Evolutionary conservation across 2,329 filamentous ascomycete species (phyloP).

Genomic region (Colletotrichum chrysophilum): DNA sequence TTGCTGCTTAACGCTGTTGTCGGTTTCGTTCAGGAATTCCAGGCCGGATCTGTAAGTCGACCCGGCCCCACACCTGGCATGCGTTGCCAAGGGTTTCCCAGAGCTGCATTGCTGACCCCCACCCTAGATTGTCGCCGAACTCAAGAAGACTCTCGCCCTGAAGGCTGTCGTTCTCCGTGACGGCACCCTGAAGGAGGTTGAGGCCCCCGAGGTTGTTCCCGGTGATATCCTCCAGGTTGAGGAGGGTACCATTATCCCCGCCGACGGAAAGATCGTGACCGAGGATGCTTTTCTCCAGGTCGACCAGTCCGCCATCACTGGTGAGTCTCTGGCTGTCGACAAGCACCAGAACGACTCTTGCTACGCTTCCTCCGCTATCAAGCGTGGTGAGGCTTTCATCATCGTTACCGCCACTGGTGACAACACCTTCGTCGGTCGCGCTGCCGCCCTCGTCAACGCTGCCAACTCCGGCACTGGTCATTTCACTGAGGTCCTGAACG

Average conservation of each 20-base stretch:
- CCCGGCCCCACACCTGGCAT: constrained; percentile 3
- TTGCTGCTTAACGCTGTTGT: constrained; percentile 84
- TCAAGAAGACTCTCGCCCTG: constrained; percentile 89
- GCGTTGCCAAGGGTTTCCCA: constrained; percentile 13
- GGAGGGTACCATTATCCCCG: constrained; percentile 90
- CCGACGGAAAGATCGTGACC: constrained; percentile 85
- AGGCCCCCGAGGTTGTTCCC: constrained; percentile 83
- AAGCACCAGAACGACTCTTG: constrained; percentile 83
- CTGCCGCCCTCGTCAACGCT: constrained; percentile 83
- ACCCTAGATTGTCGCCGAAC: constrained; percentile 76
- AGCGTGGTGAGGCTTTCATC: constrained; percentile 86
- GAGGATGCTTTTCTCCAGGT: constrained; percentile 87
- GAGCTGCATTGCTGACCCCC: neutral
- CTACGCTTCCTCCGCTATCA: constrained; percentile 87
- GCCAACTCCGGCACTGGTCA: constrained; percentile 78
- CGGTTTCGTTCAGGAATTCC: constrained; percentile 88
- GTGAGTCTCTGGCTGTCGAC: constrained; percentile 89
- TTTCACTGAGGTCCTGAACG: constrained; percentile 90
- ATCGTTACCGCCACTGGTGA: constrained; percentile 86
- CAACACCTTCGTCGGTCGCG: constrained; percentile 88
- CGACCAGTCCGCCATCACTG: constrained; percentile 90
- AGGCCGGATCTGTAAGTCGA: constrained; percentile 69
- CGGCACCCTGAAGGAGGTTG: constrained; percentile 76
- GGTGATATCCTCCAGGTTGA: constrained; percentile 91
- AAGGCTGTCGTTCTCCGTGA: constrained; percentile 89